phyloP scores from a whole-genome alignment of 352 stramenopile species.

The Globisporangium carolinianum region DNA sequence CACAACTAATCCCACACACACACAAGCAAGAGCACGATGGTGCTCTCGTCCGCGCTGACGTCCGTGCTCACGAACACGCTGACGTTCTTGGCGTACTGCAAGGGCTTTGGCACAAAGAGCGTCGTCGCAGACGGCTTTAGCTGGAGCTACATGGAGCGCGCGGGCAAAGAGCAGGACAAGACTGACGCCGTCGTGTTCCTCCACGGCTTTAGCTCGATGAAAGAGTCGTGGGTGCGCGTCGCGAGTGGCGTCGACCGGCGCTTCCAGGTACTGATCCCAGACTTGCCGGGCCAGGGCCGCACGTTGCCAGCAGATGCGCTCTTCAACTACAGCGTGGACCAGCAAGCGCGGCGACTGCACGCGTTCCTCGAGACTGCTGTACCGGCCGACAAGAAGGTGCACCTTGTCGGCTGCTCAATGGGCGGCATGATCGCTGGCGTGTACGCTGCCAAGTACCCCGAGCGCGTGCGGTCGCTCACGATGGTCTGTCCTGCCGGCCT shows the following conservation, averaged over 20 bases:
- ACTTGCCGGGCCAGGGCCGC: constrained; percentile 59
- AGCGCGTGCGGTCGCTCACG: constrained; percentile 49
- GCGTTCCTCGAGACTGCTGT: constrained; percentile 50
- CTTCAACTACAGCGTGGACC: constrained; percentile 41
- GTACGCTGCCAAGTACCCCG: constrained; percentile 54
- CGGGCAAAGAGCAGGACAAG: constrained; percentile 26
- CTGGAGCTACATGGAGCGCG: constrained; percentile 69
- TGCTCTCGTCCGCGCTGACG: constrained; percentile 16
- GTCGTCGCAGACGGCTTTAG: constrained; percentile 42
- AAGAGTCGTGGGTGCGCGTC: constrained; percentile 59
- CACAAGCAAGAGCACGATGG: constrained; percentile 11
- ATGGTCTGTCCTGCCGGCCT: constrained; percentile 72
- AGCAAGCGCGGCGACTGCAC: constrained; percentile 47
- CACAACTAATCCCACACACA: not conserved
- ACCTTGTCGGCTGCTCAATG: constrained; percentile 72
- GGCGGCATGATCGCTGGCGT: constrained; percentile 69
- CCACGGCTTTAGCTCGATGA: constrained; percentile 66
- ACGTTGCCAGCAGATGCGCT: constrained; percentile 41
- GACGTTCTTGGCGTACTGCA: constrained; percentile 45
- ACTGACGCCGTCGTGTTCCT: constrained; percentile 58
- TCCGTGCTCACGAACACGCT: constrained; percentile 31
- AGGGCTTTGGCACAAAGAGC: constrained; percentile 42
- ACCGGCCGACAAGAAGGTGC: constrained; percentile 43
- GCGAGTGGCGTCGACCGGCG: constrained; percentile 40
- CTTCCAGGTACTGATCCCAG: constrained; percentile 54